Conservation (phyloP, 2,329 filamentous ascomycete species). For the Aureobasidium pullulans region DNA sequence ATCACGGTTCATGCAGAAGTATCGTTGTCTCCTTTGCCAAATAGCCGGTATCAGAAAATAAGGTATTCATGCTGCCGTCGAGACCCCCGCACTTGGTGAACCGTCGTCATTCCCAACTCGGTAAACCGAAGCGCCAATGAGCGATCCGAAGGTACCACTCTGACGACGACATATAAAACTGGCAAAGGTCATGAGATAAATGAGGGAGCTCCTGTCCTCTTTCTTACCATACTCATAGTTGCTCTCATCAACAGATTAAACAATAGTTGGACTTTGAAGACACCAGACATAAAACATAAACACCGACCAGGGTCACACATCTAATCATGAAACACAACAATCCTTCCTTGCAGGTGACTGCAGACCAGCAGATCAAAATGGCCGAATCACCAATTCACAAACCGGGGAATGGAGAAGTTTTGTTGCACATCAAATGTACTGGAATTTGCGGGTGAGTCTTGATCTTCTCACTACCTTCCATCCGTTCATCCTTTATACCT, state of each 20-base stretch:
- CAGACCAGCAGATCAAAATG: constrained; percentile 11
- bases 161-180: neutral
- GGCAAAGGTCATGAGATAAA: too few species aligned
- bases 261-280: too few species aligned
- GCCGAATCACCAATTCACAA: constrained; percentile 1
- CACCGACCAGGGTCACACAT: neutral
- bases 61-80: neutral
- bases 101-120: neutral
- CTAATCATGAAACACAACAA: neutral
- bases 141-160: neutral
- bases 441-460: constrained; percentile 78
- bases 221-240: too few species aligned
- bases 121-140: neutral
- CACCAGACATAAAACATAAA: neutral
- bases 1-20: neutral
- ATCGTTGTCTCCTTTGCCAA: neutral
- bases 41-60: neutral
- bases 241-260: too few species aligned
- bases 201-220: too few species aligned
- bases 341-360: constrained; percentile 9
- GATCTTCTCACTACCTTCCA: too few species aligned
- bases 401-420: neutral
- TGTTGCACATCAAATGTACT: constrained; percentile 58
- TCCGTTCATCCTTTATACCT: neutral
- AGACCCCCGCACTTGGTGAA: constrained; percentile 5